Percentiles rank a stretch among this genome's conserved stretches.
Conservation (phyloP, 2,329 filamentous ascomycete genomes). For the Celoporthe dispersa region DNA sequence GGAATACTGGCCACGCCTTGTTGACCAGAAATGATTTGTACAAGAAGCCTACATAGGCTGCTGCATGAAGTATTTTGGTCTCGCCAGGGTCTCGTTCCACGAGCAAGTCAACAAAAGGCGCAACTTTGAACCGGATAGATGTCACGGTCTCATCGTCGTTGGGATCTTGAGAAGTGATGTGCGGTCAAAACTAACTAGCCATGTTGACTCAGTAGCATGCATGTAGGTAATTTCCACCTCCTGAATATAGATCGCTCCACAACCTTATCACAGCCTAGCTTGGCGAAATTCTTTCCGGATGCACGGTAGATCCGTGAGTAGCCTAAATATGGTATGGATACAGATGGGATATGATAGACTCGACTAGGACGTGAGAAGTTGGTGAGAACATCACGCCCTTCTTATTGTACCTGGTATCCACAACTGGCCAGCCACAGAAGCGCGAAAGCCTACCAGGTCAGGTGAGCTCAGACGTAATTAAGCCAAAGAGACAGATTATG, state of each 20-base stretch:
- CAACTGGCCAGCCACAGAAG: neutral
- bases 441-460: neutral
- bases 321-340: neutral
- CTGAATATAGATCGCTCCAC: constrained; percentile 3
- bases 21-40: neutral
- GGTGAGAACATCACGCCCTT: neutral
- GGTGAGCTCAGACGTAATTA: neutral
- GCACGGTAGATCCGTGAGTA: neutral
- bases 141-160: neutral
- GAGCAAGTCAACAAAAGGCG: neutral
- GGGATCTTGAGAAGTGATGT: neutral
- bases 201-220: neutral
- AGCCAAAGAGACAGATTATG: neutral
- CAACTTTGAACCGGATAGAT: neutral
- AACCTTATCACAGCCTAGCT: neutral
- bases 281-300: neutral
- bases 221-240: constrained; percentile 1
- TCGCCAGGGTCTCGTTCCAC: neutral
- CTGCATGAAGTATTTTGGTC: neutral
- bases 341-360: neutral
- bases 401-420: neutral
- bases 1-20: neutral
- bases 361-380: neutral
- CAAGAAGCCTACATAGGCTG: neutral
- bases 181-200: neutral